Base-by-base conservation (phyloP, 2,329 filamentous ascomycete species). In the Cladophialophora exuberans region DNA sequence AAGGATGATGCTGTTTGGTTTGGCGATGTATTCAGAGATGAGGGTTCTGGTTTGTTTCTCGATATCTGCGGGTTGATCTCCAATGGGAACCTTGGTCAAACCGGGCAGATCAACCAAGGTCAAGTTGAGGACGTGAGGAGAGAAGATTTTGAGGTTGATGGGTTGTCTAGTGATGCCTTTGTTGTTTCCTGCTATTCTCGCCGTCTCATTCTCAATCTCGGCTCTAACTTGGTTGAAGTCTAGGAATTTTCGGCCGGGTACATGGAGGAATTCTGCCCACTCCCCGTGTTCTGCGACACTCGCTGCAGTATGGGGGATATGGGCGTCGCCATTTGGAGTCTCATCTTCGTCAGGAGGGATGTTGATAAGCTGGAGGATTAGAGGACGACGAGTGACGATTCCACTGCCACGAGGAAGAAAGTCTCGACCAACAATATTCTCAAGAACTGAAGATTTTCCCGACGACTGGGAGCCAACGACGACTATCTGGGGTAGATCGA, bases 71-170 rank as follows among this genome's bases (percentile, higher is more conserved):
- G 94, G 94, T 71, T 99, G 94, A 71, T 99, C 94, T 63, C 94
- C 94, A 71, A 99, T 97, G 25, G 94, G 94, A 56, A 97, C 92
- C 82, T 99, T 97, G 67, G 94, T 99, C 70, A 99, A 77, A 66
- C 94, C 94, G 3, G 94, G 94, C 68, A 99, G 76, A 80, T 99
- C 94, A 58, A 99, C 94, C 66, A 99, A 79, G 2, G 94, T 99
- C 74, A 99, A 79, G 74, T 95, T 99, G 58, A 99, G 83, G 57
- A 99, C 94, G 72, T 97, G 88, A 20, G 94, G 92, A 41, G 94
- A 97, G 78, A 96, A 99, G 61, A 99, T 94, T 72, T 97, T 97
- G 64, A 99, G 83, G 75, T 99, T 97, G 73, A 99, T 99, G 56
- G 94, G 91, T 70, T 96, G 90, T 61, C 94, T 83, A 73, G 96